A percentile compares a stretch with the other conserved stretches of the same genome.
Evolutionary conservation across 2,329 filamentous ascomycete species (phyloP).

Genomic region (Phyllosticta paracitricarpa): DNA sequence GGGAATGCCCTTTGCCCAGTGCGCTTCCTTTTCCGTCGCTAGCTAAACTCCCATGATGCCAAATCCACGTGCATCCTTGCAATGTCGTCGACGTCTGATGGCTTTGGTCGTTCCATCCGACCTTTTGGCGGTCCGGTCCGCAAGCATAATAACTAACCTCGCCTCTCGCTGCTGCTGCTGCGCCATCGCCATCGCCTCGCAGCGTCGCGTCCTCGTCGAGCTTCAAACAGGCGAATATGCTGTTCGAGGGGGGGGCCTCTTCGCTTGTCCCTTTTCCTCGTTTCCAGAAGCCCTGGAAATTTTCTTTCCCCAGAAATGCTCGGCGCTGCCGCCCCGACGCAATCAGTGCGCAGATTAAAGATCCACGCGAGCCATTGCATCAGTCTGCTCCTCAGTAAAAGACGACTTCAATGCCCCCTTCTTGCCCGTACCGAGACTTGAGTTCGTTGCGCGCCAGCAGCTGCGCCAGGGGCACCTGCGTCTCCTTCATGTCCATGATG

Average conservation of each 20-base stretch:
- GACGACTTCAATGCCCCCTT: conserved; percentile 8
- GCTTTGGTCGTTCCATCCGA: neutral
- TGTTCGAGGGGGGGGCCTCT: too few relatives aligned
- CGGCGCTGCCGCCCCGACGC: neutral
- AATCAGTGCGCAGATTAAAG: neutral
- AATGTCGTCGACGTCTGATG: neutral
- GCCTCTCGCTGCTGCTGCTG: neutral
- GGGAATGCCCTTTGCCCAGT: neutral
- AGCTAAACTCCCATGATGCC: neutral
- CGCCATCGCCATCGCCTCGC: neutral
- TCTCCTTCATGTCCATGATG: conserved; percentile 91
- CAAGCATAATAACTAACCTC: neutral
- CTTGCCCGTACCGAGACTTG: conserved; percentile 53
- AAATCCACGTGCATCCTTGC: neutral
- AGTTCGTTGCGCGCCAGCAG: conserved; percentile 64
- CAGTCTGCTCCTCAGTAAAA: conserved; percentile 10
- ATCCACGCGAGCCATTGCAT: neutral
- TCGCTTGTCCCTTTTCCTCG: neutral
- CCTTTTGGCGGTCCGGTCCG: neutral
- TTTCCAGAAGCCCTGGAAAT: neutral
- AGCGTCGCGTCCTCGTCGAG: neutral
- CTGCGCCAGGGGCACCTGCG: conserved; percentile 67
- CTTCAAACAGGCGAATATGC: too few relatives aligned
- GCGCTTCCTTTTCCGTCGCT: neutral
- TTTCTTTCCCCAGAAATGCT: neutral